Percentiles rank a stretch among this genome's conserved stretches.
phyloP scores from a whole-genome alignment of 108 stramenopile species.

The Craspedostauros australis region DNA sequence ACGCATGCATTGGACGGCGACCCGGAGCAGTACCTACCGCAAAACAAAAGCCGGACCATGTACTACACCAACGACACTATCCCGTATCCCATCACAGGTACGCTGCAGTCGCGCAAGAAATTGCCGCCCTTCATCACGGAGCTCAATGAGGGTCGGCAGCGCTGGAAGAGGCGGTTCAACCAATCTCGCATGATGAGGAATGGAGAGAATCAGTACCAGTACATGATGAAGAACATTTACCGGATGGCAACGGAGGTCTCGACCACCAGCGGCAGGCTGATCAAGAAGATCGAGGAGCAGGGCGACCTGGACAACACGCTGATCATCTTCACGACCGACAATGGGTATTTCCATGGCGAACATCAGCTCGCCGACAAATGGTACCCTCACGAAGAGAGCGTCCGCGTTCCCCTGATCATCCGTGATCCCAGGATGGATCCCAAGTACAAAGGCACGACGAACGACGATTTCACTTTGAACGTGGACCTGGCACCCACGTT shows the following conservation, averaged over 20 bases:
- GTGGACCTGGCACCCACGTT: slow-evolving; percentile 64
- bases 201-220: slow-evolving; percentile 51
- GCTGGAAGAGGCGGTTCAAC: slow-evolving; percentile 63
- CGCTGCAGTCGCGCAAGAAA: slow-evolving; percentile 16
- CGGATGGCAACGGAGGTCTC: slow-evolving; percentile 79
- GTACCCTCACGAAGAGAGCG: slow-evolving; percentile 36
- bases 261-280: slow-evolving; percentile 43
- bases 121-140: slow-evolving; percentile 33
- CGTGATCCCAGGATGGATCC: slow-evolving; percentile 30
- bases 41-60: slow-evolving; percentile 33
- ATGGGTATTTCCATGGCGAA: slow-evolving; percentile 49
- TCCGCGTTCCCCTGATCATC: slow-evolving; percentile 41
- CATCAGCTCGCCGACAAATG: slow-evolving; percentile 33
- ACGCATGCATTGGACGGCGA: no score
- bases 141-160: slow-evolving; percentile 44
- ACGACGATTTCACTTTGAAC: slow-evolving; percentile 56
- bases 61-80: slow-evolving; percentile 59
- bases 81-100: slow-evolving; percentile 41
- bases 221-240: slow-evolving; percentile 56
- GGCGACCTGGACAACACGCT: slow-evolving; percentile 30
- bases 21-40: slow-evolving; percentile 39
- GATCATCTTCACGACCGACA: slow-evolving; percentile 43
- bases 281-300: slow-evolving; percentile 19
- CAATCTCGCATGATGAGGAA: slow-evolving; percentile 36
- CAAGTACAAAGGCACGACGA: slow-evolving; percentile 25